Conservation (phyloP, 208 protist genomes). For the Zelonia costaricensis region DNA sequence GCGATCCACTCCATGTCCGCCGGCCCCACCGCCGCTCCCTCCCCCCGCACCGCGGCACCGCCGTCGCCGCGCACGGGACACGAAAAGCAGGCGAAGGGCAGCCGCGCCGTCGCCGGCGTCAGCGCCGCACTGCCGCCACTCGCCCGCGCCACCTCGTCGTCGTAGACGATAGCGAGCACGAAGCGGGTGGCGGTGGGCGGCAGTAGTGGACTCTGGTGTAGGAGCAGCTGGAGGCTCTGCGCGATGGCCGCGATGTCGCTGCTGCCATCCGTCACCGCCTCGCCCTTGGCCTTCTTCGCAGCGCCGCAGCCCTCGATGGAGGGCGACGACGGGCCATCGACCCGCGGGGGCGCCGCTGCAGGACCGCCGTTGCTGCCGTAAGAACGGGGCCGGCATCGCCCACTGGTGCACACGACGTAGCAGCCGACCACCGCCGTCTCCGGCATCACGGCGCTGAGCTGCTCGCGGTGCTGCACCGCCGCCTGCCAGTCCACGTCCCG, state of each 20-base stretch:
- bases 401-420: conserved; percentile 49
- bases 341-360: neutral
- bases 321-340: neutral
- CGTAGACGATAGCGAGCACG: conserved; percentile 19
- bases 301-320: neutral
- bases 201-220: conserved; percentile 6
- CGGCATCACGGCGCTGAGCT: conserved; percentile 47
- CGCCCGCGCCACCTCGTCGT: conserved; percentile 7
- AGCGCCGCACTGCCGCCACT: neutral
- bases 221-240: conserved; percentile 10
- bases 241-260: conserved; percentile 32
- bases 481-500: conserved; percentile 40
- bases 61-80: neutral
- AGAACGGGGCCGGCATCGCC: neutral
- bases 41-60: neutral
- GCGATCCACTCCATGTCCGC: conserved; percentile 34
- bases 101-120: neutral
- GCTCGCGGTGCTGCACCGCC: conserved; percentile 35
- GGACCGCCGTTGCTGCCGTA: neutral
- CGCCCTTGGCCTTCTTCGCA: conserved; percentile 1
- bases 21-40: neutral
- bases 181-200: conserved; percentile 3
- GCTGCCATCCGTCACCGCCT: conserved; percentile 9
- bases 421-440: conserved; percentile 63
- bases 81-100: conserved; percentile 19